Evolutionary conservation across 2,329 filamentous ascomycete species (phyloP), one percentile per base, ranked within the genome.

Genomic region (Pochonia chlamydosporia): DNA sequence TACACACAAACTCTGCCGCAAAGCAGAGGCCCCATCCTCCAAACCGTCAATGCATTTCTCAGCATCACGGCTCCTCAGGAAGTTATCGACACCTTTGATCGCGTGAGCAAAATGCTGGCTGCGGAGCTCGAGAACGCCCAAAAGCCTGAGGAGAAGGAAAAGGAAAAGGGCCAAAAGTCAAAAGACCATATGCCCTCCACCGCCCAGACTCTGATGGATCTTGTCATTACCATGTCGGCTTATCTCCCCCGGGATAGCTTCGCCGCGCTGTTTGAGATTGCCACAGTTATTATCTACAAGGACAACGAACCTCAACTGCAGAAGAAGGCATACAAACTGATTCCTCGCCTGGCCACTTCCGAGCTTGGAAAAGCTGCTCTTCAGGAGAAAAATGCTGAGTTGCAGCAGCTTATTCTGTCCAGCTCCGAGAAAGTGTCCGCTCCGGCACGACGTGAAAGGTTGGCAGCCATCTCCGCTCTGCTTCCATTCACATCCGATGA

Each of bases 251-350:
- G 90, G 33, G 83, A 91, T 46, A 95, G 89, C 66, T 96, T 95
- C 55, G 75, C 79, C 16, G 78, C 85, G 5, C 79, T 99, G 3
- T 97, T 99, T 69, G 84, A 84, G 56, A 91, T 97, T 61, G 88
- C 92, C 1, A 77, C 87, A 0, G 78, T 89, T 23, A 85, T 96
- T 48, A 84, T 97, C 55, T 83, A 85, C 63, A 88, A 85, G 60
- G 77, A 86, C 47, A 79, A 87, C 31, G 92, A 97, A 61, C 87
- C 92, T 9, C 92, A 97, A 65, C 73, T 99, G 30, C 92, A 97
- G 66, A 99, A 99, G 80, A 99, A 99, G 70, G 92, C 93, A 0
- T 99, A 99, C 74, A 97, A 97, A 73, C 79, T 99, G 44, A 95
- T 99, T 43, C 92, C 93, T 3, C 85, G 93, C 46, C 79, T 99